Conservation (phyloP, 2,329 filamentous ascomycete species). For the Colletotrichum sp. region DNA sequence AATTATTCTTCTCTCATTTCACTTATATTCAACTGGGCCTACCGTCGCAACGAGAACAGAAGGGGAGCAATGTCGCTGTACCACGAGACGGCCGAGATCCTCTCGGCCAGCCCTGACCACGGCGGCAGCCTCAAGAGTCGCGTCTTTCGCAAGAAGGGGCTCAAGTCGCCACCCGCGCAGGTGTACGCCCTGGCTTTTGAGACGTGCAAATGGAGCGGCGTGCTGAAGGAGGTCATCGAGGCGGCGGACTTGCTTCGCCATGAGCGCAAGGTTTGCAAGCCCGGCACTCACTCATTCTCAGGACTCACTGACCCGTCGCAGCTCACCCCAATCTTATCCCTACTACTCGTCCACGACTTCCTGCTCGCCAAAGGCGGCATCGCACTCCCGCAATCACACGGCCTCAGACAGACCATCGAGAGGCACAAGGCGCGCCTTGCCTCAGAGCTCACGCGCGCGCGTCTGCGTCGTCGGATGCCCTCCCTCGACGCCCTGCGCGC, state of each 20-base stretch:
- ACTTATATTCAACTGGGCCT: neutral
- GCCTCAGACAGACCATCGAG: conserved; percentile 76
- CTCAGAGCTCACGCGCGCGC: conserved; percentile 82
- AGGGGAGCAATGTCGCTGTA: conserved; percentile 81
- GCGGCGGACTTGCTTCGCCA: conserved; percentile 74
- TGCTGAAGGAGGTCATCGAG: conserved; percentile 91
- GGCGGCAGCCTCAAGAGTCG: conserved; percentile 89
- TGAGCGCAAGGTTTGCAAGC: conserved; percentile 76
- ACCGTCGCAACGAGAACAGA: neutral
- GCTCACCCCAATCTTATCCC: conserved; percentile 80
- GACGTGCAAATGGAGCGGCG: conserved; percentile 85
- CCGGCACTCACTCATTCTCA: neutral
- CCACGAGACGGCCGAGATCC: conserved; percentile 82
- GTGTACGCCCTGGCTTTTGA: conserved; percentile 89
- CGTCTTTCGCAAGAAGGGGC: conserved; percentile 75
- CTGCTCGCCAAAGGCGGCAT: conserved; percentile 83
- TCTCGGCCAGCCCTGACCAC: conserved; percentile 66
- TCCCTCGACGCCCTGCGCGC: conserved; percentile 70
- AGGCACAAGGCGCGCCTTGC: conserved; percentile 81
- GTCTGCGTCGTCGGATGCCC: conserved; percentile 73
- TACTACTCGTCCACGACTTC: conserved; percentile 87
- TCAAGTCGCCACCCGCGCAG: conserved; percentile 81
- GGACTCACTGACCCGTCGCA: conserved; percentile 39
- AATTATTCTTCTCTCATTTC: neutral
- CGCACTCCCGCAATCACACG: conserved; percentile 79